Base-by-base conservation (phyloP, 73 alveolate genomes). In the Blepharisma japonicum region DNA sequence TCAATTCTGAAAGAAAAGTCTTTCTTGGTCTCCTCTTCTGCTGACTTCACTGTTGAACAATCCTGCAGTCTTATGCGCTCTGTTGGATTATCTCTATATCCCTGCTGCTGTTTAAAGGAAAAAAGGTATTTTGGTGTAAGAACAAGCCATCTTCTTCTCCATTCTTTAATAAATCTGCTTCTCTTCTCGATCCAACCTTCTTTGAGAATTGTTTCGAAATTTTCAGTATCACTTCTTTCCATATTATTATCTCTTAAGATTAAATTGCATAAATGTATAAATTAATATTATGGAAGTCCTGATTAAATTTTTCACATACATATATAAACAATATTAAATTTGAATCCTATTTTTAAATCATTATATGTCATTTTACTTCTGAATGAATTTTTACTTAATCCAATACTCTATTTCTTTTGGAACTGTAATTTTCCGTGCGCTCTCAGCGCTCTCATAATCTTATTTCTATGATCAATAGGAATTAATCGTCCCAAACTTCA, bases 171-270 rank as follows among this genome's bases (percentile, higher is more conserved):
- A 50, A 23, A 56, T 38, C 84, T 53, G 56, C 66, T 18, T 2
- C 82, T 25, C 38, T 77, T 77, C 61, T 27, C 56, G 18, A 77
- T 11, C 84, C 84, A 77, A 5, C 84, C 84, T 50, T 77, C 84
- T 53, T 77, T 77, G 51, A 77, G 11, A 6, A 77, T 77, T 6
- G 27, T 54, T 32, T 77, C 84, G 80, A 18, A 66, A 20, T 55
- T 27, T 61, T 61, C 74, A 0, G 74, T 39, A 8, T 11, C 74
- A 53, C 23, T 53, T 8, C 74, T 61, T 61, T 61, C 74, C 74
- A 61, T 32, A 32, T 32, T 32, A 32, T n/a, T 32, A 32, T 32
- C 42, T 32, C 42, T n/a, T 32, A 32, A 32, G 42, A 32, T 32
- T 32, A 32, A n/a, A 32, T 32, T 32, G 42, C 42, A 32, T 32